Base-by-base conservation (phyloP, 1,139 yeast species). In the Kazachstania sp. region DNA sequence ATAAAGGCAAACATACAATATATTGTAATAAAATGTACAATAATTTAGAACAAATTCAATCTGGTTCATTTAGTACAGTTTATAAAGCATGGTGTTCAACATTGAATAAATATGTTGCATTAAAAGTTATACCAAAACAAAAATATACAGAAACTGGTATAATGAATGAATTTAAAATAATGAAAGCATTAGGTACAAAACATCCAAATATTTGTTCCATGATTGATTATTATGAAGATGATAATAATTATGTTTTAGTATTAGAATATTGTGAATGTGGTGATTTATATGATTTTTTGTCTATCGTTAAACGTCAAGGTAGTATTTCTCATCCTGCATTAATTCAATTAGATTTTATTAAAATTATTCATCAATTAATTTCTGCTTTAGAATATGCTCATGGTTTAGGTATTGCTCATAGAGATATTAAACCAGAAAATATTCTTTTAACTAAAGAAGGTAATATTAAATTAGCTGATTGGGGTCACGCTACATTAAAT, bases 371-470 rank as follows among this genome's bases (percentile, higher is more conserved):
- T 57, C 95, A 87, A 66, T 70, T 88, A 42, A 72, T 83, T 39
- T 78, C 75, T 53, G 95, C 94, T 1, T 72, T 87, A 44, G 75
- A 77, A 46, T 84, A 71, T 64, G 81, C 94, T 53, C 96, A 87
- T 63, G 68, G 77, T 9, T 69, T 72, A 46, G 83, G 83, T 8
- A 84, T 87, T 34, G 86, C 79, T 58, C 95, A 86, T 65, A 75
- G 95, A 45, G 95, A 86, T 63, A 79, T 86, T 57, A 86, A 86
- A 65, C 95, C 95, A 1, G 95, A 86, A 64, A 86, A 86, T 64
- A 79, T 86, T 43, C 71, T 86, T 51, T 76, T 86, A 52, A 74
- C 81, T 46, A 52, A 54, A 11, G 80, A 80, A 46, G 90, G 86
- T 55, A 77, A 83, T 73, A 76, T 86, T 55, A 86, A 85, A 62